Evolutionary conservation across 306 rosid genomes (phyloP).

Genomic region (Glycyrrhiza uralensis): DNA sequence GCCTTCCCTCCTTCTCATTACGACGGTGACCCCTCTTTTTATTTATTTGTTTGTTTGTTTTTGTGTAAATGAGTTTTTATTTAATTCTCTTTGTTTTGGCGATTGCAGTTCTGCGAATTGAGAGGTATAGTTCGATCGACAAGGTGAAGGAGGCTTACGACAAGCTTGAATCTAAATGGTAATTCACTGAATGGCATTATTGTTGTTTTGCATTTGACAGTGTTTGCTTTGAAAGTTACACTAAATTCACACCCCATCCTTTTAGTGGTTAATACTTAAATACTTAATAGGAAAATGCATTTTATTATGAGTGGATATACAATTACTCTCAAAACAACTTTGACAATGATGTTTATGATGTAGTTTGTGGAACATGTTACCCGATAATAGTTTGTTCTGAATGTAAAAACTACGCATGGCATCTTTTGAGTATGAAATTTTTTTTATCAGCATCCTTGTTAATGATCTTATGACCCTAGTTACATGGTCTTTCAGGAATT

Average conservation of each 20-base stretch:
- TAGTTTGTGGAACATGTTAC: constrained; percentile 11
- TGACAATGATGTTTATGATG: background rate
- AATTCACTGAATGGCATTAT: background rate
- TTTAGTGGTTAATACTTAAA: background rate
- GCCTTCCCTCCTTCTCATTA: constrained; percentile 83
- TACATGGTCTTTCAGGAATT: constrained; percentile 57
- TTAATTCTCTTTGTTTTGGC: background rate
- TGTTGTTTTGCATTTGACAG: background rate
- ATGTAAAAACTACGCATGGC: background rate
- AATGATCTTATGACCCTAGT: constrained; percentile 14
- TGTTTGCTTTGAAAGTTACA: background rate
- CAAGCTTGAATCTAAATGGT: constrained; percentile 60
- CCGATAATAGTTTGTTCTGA: constrained; percentile 2
- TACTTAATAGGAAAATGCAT: too few species aligned
- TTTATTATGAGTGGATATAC: background rate
- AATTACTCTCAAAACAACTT: too few species aligned
- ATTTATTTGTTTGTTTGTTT: background rate
- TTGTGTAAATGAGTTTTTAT: too few species aligned
- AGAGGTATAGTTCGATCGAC: constrained; percentile 51
- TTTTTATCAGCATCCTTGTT: background rate
- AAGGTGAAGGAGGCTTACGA: constrained; percentile 62
- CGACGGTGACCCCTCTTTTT: constrained; percentile 43
- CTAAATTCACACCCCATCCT: background rate
- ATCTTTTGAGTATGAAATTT: background rate
- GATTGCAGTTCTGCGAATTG: constrained; percentile 53